Percentiles rank a stretch among this genome's conserved stretches.
These are phyloP conservation scores for Aspergillus avenaceus DNA, from an alignment of 495 filamentous ascomycete species.

Conservation along the genomic window DNA sequence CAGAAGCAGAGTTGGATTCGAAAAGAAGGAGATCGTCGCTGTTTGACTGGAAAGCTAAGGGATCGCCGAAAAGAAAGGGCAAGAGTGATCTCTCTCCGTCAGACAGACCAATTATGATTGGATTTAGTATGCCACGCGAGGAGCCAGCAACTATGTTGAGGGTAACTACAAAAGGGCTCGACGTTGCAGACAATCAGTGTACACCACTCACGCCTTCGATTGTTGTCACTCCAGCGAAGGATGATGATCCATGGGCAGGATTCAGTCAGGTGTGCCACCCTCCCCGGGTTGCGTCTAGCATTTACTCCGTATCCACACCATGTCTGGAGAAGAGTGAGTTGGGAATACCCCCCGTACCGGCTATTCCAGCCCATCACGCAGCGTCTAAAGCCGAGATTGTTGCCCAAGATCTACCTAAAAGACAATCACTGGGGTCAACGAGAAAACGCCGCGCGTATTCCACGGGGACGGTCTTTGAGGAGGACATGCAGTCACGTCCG, in stretches of 20 bases:
- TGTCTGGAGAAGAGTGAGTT: conserved; percentile 20
- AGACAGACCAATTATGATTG: conserved; percentile 75
- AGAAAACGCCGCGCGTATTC: conserved; percentile 36
- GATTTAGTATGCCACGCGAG: conserved; percentile 63
- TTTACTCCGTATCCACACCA: conserved; percentile 62
- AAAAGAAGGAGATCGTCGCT: conserved; percentile 14
- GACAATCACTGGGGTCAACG: conserved; percentile 25
- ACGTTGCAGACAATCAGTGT: conserved; percentile 23
- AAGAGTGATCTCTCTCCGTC: conserved; percentile 67
- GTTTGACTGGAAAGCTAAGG: conserved; percentile 8
- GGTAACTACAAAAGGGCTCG: conserved; percentile 25
- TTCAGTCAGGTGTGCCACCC: conserved; percentile 24
- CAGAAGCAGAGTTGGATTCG: conserved; percentile 11
- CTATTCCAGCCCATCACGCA: conserved; percentile 48
- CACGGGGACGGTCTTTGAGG: conserved; percentile 54
- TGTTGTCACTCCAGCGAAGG: conserved; percentile 62
- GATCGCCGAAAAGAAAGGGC: conserved; percentile 19
- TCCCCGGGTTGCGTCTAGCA: conserved; percentile 53
- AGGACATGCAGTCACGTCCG: conserved; percentile 37
- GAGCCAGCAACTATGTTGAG: conserved; percentile 42
- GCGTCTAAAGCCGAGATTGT: conserved; percentile 20
- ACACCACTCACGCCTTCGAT: conserved; percentile 54
- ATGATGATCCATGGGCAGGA: conserved; percentile 54
- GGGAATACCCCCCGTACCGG: conserved; percentile 57
- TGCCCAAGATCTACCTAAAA: conserved; percentile 29